Base-by-base conservation (phyloP, 768 basidiomycete species). In the Russula foetens region DNA sequence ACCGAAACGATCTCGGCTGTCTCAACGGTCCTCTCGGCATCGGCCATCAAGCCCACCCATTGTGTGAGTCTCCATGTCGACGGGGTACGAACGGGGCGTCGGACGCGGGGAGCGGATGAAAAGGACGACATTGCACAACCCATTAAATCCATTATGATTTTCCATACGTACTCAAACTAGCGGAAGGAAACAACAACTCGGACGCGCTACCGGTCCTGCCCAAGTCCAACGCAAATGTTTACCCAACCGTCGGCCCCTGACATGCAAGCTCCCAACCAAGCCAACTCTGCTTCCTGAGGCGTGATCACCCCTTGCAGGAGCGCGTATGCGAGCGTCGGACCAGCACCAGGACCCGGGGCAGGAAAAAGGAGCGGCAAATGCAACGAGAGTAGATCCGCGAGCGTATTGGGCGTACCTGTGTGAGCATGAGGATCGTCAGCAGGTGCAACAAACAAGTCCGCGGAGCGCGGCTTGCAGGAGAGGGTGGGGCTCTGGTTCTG, bases 231-330 rank as follows among this genome's bases (percentile, higher is more conserved):
- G 69, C 92, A 95, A 55, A 98, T 79, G 70, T 90, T 89, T 29
- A 96, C 79, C 94, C 94, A 98, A 6, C 97, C 97, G 69, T 98
- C 97, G 14, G 93, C 92, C 8, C 93, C 94, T 14, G 87, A 84
- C 73, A 98, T 76, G 67, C 92, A 93, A 21, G 90, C 86, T 11
- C 92, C 89, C n/a, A 98, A 72, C 95, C 96, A 97, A 5, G 88
- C 92, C 73, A 98, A 79, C 69, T 98, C 96, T 7, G 92, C 80
- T 31, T 97, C 93, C 8, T 83, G 77, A 1, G 96, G 97, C 1
- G 87, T 74, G 3, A 80, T 72, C 21, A 98, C 84, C 14, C 97
- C 96, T 70, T 98, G 96, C 14, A 95, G 77, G 49, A 97, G 72
- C 0, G 88, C 82, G 66, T 84, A 88, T 14, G 91, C 94, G 38